Conservation (phyloP, 768 basidiomycete genomes). For the Trametes coccinea region DNA sequence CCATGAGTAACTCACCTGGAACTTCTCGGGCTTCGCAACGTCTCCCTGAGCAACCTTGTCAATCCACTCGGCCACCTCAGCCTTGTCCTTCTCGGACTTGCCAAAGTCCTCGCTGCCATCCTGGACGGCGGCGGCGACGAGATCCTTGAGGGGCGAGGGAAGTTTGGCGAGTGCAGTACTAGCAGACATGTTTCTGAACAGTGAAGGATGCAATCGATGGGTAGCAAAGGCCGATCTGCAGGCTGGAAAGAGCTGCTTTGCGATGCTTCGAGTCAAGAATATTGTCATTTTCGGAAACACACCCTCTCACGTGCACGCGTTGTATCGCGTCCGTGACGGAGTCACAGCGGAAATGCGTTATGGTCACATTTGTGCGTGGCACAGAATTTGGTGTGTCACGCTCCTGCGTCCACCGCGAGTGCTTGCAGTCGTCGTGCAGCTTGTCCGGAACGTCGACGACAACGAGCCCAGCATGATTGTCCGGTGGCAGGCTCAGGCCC, state of each 20-base stretch:
- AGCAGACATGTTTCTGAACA: constrained; percentile 30
- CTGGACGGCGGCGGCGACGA: constrained; percentile 47
- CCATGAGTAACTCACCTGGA: constrained; percentile 46
- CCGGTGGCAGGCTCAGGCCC: constrained; percentile 20
- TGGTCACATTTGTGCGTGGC: constrained; percentile 6
- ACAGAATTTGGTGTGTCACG: constrained; percentile 3
- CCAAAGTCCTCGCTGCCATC: constrained; percentile 49
- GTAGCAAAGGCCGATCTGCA: constrained; percentile 1
- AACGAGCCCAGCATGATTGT: constrained; percentile 10
- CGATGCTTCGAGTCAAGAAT: constrained; percentile 16
- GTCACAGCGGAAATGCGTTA: not conserved
- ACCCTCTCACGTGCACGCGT: constrained; percentile 21
- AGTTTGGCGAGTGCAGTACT: constrained; percentile 28
- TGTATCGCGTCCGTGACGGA: constrained; percentile 18
- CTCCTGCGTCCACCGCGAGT: not conserved
- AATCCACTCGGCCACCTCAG: constrained; percentile 70
- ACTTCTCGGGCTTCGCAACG: constrained; percentile 43
- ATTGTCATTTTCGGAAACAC: constrained; percentile 20
- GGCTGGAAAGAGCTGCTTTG: constrained; percentile 10
- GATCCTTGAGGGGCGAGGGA: constrained; percentile 40
- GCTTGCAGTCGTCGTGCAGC: not conserved
- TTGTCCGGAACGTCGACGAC: not conserved
- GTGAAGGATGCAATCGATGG: constrained; percentile 12
- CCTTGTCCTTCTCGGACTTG: constrained; percentile 58
- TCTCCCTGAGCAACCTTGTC: constrained; percentile 57